Evolutionary conservation across 192 early-diverging fungal genomes (phyloP).

Genomic region (Coemansia sp.): DNA sequence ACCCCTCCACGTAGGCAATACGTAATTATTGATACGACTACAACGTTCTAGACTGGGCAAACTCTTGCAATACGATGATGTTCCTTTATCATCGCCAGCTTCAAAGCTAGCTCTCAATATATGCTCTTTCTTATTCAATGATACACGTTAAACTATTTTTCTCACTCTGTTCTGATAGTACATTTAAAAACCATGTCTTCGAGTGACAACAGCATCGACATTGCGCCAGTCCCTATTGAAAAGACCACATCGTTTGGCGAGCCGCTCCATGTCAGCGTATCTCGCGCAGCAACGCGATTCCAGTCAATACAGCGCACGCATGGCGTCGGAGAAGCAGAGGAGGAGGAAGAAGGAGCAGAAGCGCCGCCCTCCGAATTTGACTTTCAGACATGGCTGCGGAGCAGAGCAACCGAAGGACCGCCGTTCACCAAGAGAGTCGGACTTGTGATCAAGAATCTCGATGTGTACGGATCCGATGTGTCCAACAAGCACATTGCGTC

Average conservation of each 20-base stretch:
- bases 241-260: slow-evolving; percentile 45
- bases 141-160: not conserved
- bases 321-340: slow-evolving; percentile 11
- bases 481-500: slow-evolving; percentile 44
- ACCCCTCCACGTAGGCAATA: too few relatives aligned
- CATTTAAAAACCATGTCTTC: not conserved
- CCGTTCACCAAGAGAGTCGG: slow-evolving; percentile 51
- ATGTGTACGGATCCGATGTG: slow-evolving; percentile 39
- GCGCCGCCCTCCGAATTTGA: slow-evolving; percentile 8
- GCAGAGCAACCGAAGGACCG: slow-evolving; percentile 19
- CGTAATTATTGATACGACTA: too few relatives aligned
- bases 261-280: slow-evolving; percentile 46
- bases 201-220: not conserved
- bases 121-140: not conserved
- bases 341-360: not conserved
- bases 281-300: slow-evolving; percentile 29
- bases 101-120: too few relatives aligned
- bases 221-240: not conserved
- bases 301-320: slow-evolving; percentile 35
- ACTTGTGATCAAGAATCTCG: slow-evolving; percentile 37
- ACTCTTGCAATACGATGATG: too few relatives aligned
- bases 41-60: too few relatives aligned
- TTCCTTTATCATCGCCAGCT: too few relatives aligned
- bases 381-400: slow-evolving; percentile 23
- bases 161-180: not conserved